Percentiles rank a stretch among this genome's conserved stretches.
Evolutionary conservation across 2,329 filamentous ascomycete genomes (phyloP).

Genomic region (Epichloe coenophiala): DNA sequence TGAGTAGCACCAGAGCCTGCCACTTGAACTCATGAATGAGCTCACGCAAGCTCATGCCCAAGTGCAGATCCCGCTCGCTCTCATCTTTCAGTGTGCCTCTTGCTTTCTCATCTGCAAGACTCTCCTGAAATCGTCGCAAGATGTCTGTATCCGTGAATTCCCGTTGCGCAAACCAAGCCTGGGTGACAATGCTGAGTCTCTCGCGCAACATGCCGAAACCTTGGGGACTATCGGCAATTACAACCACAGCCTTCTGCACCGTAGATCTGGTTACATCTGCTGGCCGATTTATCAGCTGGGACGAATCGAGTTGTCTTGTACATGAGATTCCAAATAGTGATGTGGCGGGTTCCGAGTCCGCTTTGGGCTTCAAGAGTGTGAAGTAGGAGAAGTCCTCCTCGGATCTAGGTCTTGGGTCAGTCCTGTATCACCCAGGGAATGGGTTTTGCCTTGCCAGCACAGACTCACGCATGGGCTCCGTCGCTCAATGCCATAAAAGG

Average conservation of each 20-base stretch:
- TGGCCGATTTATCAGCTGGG: conserved; percentile 61
- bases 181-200: conserved; percentile 78
- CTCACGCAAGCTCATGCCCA: conserved; percentile 79
- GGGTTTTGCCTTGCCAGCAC: neutral
- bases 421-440: neutral
- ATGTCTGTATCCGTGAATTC: conserved; percentile 92
- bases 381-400: conserved; percentile 98
- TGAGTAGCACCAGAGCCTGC: conserved; percentile 87
- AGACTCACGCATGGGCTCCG: conserved; percentile 75
- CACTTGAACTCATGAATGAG: conserved; percentile 89
- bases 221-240: conserved; percentile 82
- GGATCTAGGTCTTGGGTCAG: conserved; percentile 35
- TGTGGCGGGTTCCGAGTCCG: conserved; percentile 43
- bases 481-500: conserved; percentile 97
- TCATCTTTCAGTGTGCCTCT: conserved; percentile 47
- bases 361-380: conserved; percentile 60
- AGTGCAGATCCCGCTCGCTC: conserved; percentile 69
- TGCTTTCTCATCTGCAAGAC: conserved; percentile 54
- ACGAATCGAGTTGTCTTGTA: conserved; percentile 78
- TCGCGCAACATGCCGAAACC: conserved; percentile 84
- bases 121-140: conserved; percentile 80
- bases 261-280: conserved; percentile 92
- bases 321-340: conserved; percentile 95
- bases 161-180: conserved; percentile 89
- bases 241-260: conserved; percentile 94